Base-by-base conservation (phyloP, 23 red algal genomes). In the Gracilaria gracilis region DNA sequence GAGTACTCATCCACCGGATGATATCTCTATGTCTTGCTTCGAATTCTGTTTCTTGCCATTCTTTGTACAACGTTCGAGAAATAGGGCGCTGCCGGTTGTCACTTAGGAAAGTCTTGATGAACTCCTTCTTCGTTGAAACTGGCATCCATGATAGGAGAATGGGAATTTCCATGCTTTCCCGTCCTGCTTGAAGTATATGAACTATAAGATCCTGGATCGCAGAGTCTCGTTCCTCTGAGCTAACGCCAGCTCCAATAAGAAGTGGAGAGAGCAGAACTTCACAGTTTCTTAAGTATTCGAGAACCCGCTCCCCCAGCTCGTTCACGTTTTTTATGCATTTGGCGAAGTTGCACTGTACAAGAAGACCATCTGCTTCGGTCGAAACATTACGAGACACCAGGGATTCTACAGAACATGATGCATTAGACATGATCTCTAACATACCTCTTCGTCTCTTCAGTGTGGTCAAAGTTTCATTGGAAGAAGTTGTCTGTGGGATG, bases 41-140 rank as follows among this genome's bases (percentile, higher is more conserved):
- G 32, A 77, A 77, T 51, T 77, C 72, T 0, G n/a, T 77, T 77
- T 77, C 72, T 77, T 77, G 72, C 72, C 72, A 77, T 77, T 77
- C 72, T 1, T 77, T 77, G 38, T 77, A 77, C 39, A 49, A 49
- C 7, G 72, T 15, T 31, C 38, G 46, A 50, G 72, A 49, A 24
- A 77, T 77, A 15, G 72, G 72, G 19, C 72, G 72, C 40, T 28
- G 38, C 31, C 36, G 35, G 46, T 51, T 77, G 4, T 77, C 39
- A 28, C 50, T 77, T 13, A 77, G 25, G 20, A 77, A 77, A 5
- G 27, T 49, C 15, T 34, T 77, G 72, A 77, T 77, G 72, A 77
- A 77, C 23, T n/a, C 72, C 23, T 11, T 77, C 23, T 77, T 77
- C 27, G 40, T 77, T 28, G 46, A 51, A 50, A 77, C 46, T 12